Evolutionary conservation across 805 yeast species (phyloP).

Genomic region (Starmera amethionina): DNA sequence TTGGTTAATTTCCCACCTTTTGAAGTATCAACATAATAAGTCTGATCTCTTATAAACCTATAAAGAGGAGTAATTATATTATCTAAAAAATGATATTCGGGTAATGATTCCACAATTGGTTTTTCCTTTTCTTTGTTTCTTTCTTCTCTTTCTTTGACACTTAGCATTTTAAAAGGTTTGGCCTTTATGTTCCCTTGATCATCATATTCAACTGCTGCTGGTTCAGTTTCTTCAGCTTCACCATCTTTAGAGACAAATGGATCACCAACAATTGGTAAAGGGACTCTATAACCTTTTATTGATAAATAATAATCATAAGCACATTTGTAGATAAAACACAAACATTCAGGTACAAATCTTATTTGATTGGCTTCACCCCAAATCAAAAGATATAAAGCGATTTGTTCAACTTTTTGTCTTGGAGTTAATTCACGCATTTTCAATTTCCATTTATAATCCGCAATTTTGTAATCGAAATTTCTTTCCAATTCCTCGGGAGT

Average conservation of each 20-base stretch:
- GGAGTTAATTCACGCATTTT: conserved; percentile 39
- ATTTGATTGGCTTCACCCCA: conserved; percentile 92
- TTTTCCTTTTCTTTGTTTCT: too few relatives aligned
- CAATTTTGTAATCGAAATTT: conserved; percentile 44
- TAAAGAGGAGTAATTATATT: conserved; percentile 69
- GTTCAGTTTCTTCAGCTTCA: not conserved
- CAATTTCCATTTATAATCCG: conserved; percentile 55
- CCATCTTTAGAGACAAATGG: conserved; percentile 29
- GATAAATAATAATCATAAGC: conserved; percentile 56
- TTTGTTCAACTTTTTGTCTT: conserved; percentile 46
- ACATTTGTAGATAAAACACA: conserved; percentile 76
- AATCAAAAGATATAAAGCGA: conserved; percentile 60
- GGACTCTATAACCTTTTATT: conserved; percentile 26
- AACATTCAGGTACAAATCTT: conserved; percentile 80
- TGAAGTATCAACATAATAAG: conserved; percentile 36
- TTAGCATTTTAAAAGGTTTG: too few relatives aligned
- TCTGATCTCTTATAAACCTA: conserved; percentile 43
- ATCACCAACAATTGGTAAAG: conserved; percentile 67
- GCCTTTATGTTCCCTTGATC: too few relatives aligned
- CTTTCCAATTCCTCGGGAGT: conserved; percentile 32
- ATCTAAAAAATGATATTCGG: conserved; percentile 40
- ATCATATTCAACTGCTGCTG: too few relatives aligned
- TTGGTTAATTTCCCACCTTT: conserved; percentile 28
- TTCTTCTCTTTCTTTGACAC: too few relatives aligned
- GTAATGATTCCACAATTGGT: conserved; percentile 21